These are phyloP conservation scores for Aspergillus cavernicola DNA, from an alignment of 495 filamentous ascomycete genomes.

Conservation along the genomic window DNA sequence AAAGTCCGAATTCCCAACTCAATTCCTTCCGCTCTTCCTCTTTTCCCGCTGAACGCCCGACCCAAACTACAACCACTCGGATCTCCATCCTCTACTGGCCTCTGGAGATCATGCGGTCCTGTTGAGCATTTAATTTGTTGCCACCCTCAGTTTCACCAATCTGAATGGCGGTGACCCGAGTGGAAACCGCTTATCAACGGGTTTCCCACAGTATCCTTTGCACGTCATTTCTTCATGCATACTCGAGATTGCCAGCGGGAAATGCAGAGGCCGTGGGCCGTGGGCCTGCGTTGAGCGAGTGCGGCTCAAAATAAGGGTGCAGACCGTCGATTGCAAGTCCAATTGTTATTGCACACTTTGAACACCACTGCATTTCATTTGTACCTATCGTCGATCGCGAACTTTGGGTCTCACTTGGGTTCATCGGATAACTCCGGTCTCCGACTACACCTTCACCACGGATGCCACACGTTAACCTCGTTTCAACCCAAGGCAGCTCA, in stretches of 20 bases:
- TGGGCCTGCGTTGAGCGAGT: background rate
- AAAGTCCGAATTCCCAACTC: background rate
- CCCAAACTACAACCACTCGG: constrained; percentile 4
- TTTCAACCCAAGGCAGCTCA: background rate
- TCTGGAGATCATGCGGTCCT: background rate
- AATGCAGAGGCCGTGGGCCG: background rate
- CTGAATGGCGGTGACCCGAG: background rate
- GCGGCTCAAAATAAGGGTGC: constrained; percentile 3
- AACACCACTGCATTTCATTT: background rate
- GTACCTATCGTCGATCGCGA: background rate
- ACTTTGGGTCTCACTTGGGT: background rate
- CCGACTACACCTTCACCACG: background rate
- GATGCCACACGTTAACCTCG: too few species aligned
- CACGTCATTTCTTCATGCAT: constrained; percentile 4
- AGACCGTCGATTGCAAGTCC: background rate
- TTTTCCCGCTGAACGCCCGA: background rate
- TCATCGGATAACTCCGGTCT: background rate
- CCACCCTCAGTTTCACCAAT: background rate
- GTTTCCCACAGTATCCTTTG: background rate
- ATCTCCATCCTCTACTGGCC: background rate
- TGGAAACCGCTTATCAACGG: background rate
- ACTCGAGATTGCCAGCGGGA: background rate
- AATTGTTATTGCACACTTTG: background rate
- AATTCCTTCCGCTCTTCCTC: background rate
- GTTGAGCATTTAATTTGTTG: background rate